Evolutionary conservation across 1,284 basidiomycete species (phyloP), one percentile per base, ranked within the genome.

Genomic region (Pulchroboletus neoregius): DNA sequence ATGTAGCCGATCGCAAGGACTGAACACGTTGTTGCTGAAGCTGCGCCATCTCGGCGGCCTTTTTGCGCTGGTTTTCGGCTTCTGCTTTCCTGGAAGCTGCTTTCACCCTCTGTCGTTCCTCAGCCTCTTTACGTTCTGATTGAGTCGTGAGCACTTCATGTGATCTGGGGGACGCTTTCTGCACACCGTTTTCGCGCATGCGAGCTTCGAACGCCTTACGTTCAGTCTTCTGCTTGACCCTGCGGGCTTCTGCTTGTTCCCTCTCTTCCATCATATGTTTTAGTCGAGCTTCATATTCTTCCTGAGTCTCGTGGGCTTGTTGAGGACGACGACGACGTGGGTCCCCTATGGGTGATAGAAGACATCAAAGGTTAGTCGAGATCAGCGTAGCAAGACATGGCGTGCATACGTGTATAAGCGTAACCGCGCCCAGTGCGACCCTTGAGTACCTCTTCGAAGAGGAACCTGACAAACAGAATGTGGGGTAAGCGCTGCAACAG

Each of bases 101-200:
- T 54, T 82, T 85, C 5, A 62, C 63, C 60, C 76, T 78, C 56
- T 82, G 79, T 32, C 84, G 73, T 49, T 72, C 61, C 53, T 80
- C 80, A 6, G 80, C 78, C 27, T 72, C 74, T 43, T 67, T 59
- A 37, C 73, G 74, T 59, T 78, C 74, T 67, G 45, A 46, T 41
- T 20, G 45, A 32, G 36, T 37, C 32, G 47, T 62, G 20, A 55
- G 49, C 23, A 50, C 32, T 36, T 49, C 46, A 50, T 53, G 47
- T 41, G 30, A 54, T 27, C 27, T 27, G 8, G 28, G 4, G 4
- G 22, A 40, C 6, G 37, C 23, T 39, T 23, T 38, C 16, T 26
- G 34, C 40, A 20, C 51, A 65, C 62, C 62, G 5, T 61, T 57
- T 49, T 67, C 65, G 33, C 62, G 62, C 57, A 61, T 51, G 9